phyloP scores from a whole-genome alignment of 768 basidiomycete species.

The Hygrocybe coccinea region DNA sequence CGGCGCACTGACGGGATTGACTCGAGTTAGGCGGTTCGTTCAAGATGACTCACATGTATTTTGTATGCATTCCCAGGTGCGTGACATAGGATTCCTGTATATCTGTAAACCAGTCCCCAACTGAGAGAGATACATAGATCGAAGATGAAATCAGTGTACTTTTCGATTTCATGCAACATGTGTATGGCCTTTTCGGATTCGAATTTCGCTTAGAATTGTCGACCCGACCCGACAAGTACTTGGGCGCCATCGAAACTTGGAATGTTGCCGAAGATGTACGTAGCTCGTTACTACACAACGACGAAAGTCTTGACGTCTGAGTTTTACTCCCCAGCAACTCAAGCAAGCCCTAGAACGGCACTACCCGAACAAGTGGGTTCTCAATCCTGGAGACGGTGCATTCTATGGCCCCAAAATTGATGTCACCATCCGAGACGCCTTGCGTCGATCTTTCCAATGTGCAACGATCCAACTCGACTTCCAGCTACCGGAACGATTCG shows the following conservation, averaged over 20 bases:
- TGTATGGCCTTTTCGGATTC: slow-evolving; percentile 93
- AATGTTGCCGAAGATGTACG: slow-evolving; percentile 76
- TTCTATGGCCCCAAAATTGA: slow-evolving; percentile 99
- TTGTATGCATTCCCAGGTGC: slow-evolving; percentile 87
- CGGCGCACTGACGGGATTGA: slow-evolving; percentile 88
- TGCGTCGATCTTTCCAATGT: slow-evolving; percentile 92
- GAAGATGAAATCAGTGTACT: slow-evolving; percentile 79
- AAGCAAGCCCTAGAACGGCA: slow-evolving; percentile 76
- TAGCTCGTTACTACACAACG: not conserved
- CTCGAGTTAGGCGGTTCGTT: slow-evolving; percentile 89
- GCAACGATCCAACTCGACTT: slow-evolving; percentile 99
- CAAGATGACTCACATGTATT: slow-evolving; percentile 99
- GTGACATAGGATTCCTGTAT: not conserved
- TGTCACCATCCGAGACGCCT: slow-evolving; percentile 90
- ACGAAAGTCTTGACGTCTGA: slow-evolving; percentile 6
- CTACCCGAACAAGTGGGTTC: slow-evolving; percentile 84
- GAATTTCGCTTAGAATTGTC: slow-evolving; percentile 92
- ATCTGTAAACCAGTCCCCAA: slow-evolving; percentile 1
- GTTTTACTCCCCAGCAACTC: slow-evolving; percentile 57
- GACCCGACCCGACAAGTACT: slow-evolving; percentile 90
- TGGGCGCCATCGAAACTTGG: slow-evolving; percentile 90
- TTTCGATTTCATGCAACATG: slow-evolving; percentile 92
- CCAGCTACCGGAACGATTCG: slow-evolving; percentile 95
- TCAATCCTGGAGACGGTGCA: slow-evolving; percentile 95
- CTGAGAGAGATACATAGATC: slow-evolving; percentile 44